These are phyloP conservation scores for Gossypium thurberi DNA, from an alignment of 345 rosid species.

Conservation along the genomic window DNA sequence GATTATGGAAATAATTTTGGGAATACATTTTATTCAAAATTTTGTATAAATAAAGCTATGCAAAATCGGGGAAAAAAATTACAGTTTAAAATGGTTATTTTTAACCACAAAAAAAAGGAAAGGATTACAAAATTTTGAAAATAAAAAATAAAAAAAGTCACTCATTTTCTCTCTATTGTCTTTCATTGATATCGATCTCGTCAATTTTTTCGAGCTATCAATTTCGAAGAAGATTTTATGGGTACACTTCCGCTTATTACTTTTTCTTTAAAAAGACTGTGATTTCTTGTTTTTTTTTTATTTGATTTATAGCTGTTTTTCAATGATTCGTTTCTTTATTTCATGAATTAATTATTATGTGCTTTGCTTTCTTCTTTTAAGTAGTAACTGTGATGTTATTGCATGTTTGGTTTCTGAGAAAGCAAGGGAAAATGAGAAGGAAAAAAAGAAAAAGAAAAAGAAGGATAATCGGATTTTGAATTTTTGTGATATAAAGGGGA, in stretches of 20 bases:
- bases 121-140: background rate
- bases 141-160: background rate
- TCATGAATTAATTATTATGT: background rate
- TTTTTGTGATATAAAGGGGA: conserved; percentile 5
- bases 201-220: background rate
- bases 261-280: background rate
- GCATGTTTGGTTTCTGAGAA: too few relatives aligned
- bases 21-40: too few relatives aligned
- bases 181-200: background rate
- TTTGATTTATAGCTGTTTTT: background rate
- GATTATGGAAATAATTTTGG: too few relatives aligned
- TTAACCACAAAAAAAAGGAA: too few relatives aligned
- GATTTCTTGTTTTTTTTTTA: background rate
- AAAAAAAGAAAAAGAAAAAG: too few relatives aligned
- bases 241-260: background rate
- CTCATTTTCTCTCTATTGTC: background rate
- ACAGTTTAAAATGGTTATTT: too few relatives aligned
- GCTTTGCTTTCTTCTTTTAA: background rate
- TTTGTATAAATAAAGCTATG: too few relatives aligned
- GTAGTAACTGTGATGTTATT: too few relatives aligned
- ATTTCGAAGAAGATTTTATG: background rate
- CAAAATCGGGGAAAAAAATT: too few relatives aligned
- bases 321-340: background rate
- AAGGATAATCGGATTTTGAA: too few relatives aligned
- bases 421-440: too few relatives aligned